Base-by-base conservation (phyloP, 2,329 filamentous ascomycete genomes). In the Lecanicillium sp. region DNA sequence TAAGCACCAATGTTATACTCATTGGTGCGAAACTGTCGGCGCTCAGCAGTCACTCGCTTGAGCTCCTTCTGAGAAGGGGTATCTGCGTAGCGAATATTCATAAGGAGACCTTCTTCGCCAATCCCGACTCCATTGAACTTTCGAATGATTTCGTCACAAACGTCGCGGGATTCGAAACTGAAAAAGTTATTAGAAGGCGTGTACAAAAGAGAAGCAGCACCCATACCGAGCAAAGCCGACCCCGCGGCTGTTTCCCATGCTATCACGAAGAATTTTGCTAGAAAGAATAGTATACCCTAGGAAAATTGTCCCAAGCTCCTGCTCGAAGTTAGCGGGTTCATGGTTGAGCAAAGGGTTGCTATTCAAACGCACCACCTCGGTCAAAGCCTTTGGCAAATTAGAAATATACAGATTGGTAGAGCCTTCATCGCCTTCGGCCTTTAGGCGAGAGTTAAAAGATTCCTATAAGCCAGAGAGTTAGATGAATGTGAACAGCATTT, bases 371-470 rank as follows among this genome's bases (percentile, higher is more conserved):
- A 90, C 88, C 51, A 86, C 80, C 68, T 98, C 94, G 37, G 85
- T 94, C 73, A 94, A 80, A 46, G 81, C 78, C 63, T 90, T 89
- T 27, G 92, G 92, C 32, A 98, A 75, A 63, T 96, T 98, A 19
- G 94, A 98, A 46, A 96, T 89, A 63, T 98, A 98, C 46, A 98
- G 76, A 58, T 98, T 98, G 48, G 92, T 96, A 33, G 94, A 96
- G 30, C 64, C 56, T 37, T 84, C 85, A 54, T 98, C 90, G 40
- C 89, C 84, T 55, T 96, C 85, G 33, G 92, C 90, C 73, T 98
- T 96, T 52, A 98, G 83, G 51, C 94, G 88, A 49, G 89, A 89
- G 63, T 98, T 98, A 67, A 96, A 95, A 15, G 90, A 96, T 69
- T 96, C 92, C 84, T 94, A 42, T 11, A 9, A 20, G 43, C 45